Evolutionary conservation across 768 basidiomycete genomes (phyloP), one percentile per base, ranked within the genome.

Genomic region (Naganishia vaughanmartiniae): DNA sequence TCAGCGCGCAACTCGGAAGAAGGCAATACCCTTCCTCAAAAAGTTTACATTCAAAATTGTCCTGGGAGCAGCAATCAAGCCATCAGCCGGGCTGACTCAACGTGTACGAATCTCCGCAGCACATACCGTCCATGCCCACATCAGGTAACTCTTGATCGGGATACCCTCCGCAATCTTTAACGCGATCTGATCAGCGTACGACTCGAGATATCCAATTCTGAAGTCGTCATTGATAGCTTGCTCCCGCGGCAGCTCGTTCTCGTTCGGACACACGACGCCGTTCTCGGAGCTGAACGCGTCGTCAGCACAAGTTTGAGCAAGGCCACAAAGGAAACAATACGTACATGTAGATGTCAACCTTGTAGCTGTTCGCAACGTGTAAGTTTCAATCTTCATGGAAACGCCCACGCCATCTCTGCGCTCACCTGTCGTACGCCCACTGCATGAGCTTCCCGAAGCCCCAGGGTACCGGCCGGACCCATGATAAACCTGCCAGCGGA

Each of bases 391-490:
- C 24, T n/a, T 14, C 21, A 42, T 36, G 45, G 31, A 33, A 15
- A 21, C 15, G 45, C 31, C 60, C 19, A 24, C 31, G n/a, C 33
- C 30, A 24, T n/a, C 21, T n/a, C 39, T 55, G 71, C 48, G 75
- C 70, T 71, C 78, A 80, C 54, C 76, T 67, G 42, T 78, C 71
- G 68, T 74, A 75, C 26, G 77, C 33, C 56, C 75, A 80, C n/a
- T 73, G 74, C 21, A 79, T 68, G 21, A 75, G 73, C 66, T 75
- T 75, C 6, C 74, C 68, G 36, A 77, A 72, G 6, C 79, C 79
- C 76, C 76, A 77, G 17, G 77, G 77, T 10, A 78, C 78, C 14
- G 60, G 60, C 30, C 60, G 21, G 33, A 65, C 60, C 60, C 60
- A 65, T 15, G 33, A 36, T 21, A 65, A 42, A 24, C 60, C 60